Evolutionary conservation across 2,329 filamentous ascomycete genomes (phyloP), one percentile per base, ranked within the genome.

Genomic region (Whalleya microplaca): DNA sequence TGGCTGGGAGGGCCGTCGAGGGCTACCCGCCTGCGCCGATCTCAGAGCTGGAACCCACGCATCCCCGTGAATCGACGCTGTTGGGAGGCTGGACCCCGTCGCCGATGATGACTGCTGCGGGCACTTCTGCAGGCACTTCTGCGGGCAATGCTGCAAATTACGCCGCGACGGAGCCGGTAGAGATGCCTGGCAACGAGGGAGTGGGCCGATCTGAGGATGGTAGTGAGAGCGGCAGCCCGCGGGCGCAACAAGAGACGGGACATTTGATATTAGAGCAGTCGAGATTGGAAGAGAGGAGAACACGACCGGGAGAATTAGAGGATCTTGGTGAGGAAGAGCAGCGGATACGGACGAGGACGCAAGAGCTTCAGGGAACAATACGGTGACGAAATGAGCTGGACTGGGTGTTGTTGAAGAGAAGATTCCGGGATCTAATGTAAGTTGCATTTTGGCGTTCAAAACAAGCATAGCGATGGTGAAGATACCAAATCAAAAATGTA

Each of bases 311-410:
- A 48, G 48, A 56, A 20, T 21, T 61, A 27, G 48, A 40, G 18
- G 55, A 61, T 48, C 53, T 59, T 4, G 58, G 55, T 12, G 56
- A 61, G 18, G 61, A 59, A 18, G 51, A 63, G 37, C 10, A 57
- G 48, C 47, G 45, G 29, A 49, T 63, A 55, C 50, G 47, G 48
- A 44, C 42, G 47, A 51, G 55, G 23, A 55, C 56, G 29, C 47
- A 53, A n/a, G 32, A 58, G 41, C 41, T 60, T 37, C 44, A 57
- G 20, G 23, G 53, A 12, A 19, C 32, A 12, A 19, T 32, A 4
- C 4, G 23, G 23, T 9, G 23, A 27, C 23, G 9, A 27, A 27
- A 27, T 27, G 23, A 27, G 23, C 9, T 27, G 23, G 23, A 9
- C 9, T 27, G 9, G 23, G 23, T 27, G 9, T 27, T n/a, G n/a